Evolutionary conservation across 2,329 filamentous ascomycete genomes (phyloP).

Genomic region (Eurotiales sp.): DNA sequence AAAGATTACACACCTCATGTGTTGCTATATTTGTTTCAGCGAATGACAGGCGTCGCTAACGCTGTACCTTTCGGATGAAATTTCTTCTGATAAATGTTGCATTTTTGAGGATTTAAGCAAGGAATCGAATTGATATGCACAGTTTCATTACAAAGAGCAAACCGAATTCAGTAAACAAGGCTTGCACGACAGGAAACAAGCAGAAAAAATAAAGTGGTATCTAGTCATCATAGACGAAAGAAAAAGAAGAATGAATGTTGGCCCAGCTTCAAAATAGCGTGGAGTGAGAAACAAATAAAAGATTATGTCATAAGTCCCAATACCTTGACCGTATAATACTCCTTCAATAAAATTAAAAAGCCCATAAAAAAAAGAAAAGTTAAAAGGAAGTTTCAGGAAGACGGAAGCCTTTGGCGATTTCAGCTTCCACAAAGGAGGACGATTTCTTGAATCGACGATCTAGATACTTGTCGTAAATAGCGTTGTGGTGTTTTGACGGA

Average conservation of each 20-base stretch:
- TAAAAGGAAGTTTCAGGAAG: conserved; percentile 34
- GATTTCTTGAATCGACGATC: conserved; percentile 84
- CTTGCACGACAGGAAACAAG: conserved; percentile 11
- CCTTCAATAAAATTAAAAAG: conserved; percentile 17
- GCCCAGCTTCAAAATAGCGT: background rate
- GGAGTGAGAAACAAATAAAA: conserved; percentile 17
- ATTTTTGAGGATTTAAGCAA: background rate
- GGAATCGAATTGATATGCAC: background rate
- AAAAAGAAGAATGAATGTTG: conserved; percentile 12
- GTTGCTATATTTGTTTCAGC: no score
- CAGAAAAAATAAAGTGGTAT: conserved; percentile 18
- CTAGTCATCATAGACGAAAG: conserved; percentile 18
- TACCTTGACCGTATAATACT: conserved; percentile 13
- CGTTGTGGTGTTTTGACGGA: conserved; percentile 74
- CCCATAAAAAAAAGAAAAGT: conserved; percentile 11
- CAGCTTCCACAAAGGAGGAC: conserved; percentile 72
- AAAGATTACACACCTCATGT: no score
- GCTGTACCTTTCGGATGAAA: no score
- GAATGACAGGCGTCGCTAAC: no score
- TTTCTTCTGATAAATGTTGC: no score
- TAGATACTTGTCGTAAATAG: conserved; percentile 88
- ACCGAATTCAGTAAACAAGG: background rate
- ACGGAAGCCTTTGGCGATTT: conserved; percentile 61
- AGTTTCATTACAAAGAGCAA: background rate
- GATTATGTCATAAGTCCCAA: conserved; percentile 13